Evolutionary conservation across 2,329 filamentous ascomycete species (phyloP), one percentile per base, ranked within the genome.

Genomic region (Trichoderma atrobrunneum): DNA sequence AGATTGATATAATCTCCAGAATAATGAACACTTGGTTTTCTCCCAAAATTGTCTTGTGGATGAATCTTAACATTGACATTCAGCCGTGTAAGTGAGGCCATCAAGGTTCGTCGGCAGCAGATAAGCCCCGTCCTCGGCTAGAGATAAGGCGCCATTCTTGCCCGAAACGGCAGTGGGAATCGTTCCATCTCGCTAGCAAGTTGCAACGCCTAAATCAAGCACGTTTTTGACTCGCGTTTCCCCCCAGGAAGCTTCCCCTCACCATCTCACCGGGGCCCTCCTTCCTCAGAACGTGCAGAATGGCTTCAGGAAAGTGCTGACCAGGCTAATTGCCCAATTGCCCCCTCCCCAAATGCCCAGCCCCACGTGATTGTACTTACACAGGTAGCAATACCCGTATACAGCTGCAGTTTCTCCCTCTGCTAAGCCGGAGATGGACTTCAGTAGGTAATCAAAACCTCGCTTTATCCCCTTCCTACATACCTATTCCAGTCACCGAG

Each of bases 41-140:
- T 26, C 48, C 14, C 7, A 10, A 16, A 24, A 18, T 7, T 6
- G 8, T 16, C 39, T 18, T 54, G 14, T 54, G 1, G 30, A 26
- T 54, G n/a, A 34, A n/a, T 7, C 5, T 36, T 4, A 5, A 21
- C n/a, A 64, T 8, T 16, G n/a, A 3, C 48, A 54, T 24, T 11
- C 18, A 14, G 14, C 3, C 61, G 7, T 21, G 18, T 63, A 36
- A 21, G 61, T 48, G 26, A 48, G 43, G 30, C 62, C 36, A 54
- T 65, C 62, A 65, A 65, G 43, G n/a, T 54, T 21, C 62, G 43
- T 56, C 63, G 63, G 63, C 48, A 66, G 16, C n/a, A 66, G 63
- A 66, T 56, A 66, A 66, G 63, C 30, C 10, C 7, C 8, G 28
- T 28, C 43, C 5, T 66, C 63, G 48, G 63, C 39, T 66, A 56